Conservation (phyloP, 352 stramenopile genomes). For the Globisporangium barbulae region DNA sequence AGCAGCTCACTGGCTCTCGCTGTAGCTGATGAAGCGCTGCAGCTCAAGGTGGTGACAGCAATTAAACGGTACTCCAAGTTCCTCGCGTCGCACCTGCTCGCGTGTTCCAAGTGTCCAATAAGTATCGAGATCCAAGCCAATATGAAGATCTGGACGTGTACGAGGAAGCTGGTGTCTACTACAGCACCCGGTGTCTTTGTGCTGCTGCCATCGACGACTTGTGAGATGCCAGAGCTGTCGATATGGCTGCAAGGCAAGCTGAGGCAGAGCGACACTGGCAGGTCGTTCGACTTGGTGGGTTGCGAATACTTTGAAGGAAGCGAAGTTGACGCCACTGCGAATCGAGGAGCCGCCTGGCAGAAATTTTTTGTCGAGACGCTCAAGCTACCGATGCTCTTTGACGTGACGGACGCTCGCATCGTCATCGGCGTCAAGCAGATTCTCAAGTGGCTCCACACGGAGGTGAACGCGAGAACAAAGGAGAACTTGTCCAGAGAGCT, state of each 20-base stretch:
- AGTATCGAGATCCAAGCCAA: slow-evolving; percentile 24
- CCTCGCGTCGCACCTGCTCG: slow-evolving; percentile 29
- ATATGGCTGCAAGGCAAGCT: slow-evolving; percentile 25
- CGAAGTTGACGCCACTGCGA: neutral
- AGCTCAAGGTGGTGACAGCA: neutral
- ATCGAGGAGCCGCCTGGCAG: slow-evolving; percentile 17
- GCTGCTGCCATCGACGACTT: slow-evolving; percentile 23
- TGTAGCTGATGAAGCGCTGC: neutral
- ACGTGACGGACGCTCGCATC: slow-evolving; percentile 19
- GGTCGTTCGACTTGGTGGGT: slow-evolving; percentile 10
- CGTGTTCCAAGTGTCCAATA: slow-evolving; percentile 31
- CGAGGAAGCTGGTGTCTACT: slow-evolving; percentile 13
- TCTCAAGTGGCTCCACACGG: slow-evolving; percentile 46
- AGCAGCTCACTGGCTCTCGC: neutral
- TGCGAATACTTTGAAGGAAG: slow-evolving; percentile 4
- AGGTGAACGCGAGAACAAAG: slow-evolving; percentile 29
- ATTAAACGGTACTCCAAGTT: slow-evolving; percentile 33
- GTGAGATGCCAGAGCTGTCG: slow-evolving; percentile 22
- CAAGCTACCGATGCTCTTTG: slow-evolving; percentile 35
- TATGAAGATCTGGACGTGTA: slow-evolving; percentile 30
- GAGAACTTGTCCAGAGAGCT: slow-evolving; percentile 43
- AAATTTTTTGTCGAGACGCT: slow-evolving; percentile 44
- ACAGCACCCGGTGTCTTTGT: slow-evolving; percentile 24
- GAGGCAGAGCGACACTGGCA: neutral
- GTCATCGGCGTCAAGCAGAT: slow-evolving; percentile 27